Evolutionary conservation across 257 asterid species (phyloP).

Genomic region (Buddleja alternifolia): DNA sequence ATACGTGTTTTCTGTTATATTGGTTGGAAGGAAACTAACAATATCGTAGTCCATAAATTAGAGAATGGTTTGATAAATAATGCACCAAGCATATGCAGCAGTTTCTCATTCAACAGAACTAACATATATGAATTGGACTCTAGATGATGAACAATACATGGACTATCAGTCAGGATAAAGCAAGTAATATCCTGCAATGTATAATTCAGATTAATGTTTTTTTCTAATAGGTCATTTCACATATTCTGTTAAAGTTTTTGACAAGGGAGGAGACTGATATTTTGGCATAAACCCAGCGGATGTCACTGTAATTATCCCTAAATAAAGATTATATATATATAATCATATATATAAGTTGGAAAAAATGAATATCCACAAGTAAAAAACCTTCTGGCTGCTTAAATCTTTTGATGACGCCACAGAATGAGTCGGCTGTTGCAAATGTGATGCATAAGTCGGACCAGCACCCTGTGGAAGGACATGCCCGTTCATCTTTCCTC

Average conservation of each 20-base stretch:
- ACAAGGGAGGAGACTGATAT: no score
- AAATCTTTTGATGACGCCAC: slow-evolving; percentile 50
- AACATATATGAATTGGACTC: background rate
- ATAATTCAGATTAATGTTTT: no score
- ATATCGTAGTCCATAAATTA: background rate
- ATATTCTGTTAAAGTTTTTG: no score
- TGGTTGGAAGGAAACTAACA: background rate
- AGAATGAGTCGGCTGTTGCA: slow-evolving; percentile 45
- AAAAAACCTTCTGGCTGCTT: slow-evolving; percentile 56
- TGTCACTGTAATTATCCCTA: no score
- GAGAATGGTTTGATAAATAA: background rate
- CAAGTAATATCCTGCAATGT: slow-evolving; percentile 1
- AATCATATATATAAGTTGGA: no score
- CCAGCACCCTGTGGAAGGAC: slow-evolving; percentile 41
- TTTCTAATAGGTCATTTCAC: no score
- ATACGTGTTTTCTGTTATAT: background rate
- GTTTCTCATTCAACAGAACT: background rate
- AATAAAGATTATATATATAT: background rate
- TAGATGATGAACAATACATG: background rate
- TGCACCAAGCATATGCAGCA: background rate
- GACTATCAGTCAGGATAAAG: background rate
- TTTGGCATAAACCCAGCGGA: no score
- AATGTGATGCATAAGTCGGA: slow-evolving; percentile 39
- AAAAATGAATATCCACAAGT: background rate
- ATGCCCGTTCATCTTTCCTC: slow-evolving; percentile 62